A percentile compares a stretch with the other conserved stretches of the same genome.
Conservation (phyloP, 108 stramenopile genomes). For the Cyclotella choctawhatcheeana region DNA sequence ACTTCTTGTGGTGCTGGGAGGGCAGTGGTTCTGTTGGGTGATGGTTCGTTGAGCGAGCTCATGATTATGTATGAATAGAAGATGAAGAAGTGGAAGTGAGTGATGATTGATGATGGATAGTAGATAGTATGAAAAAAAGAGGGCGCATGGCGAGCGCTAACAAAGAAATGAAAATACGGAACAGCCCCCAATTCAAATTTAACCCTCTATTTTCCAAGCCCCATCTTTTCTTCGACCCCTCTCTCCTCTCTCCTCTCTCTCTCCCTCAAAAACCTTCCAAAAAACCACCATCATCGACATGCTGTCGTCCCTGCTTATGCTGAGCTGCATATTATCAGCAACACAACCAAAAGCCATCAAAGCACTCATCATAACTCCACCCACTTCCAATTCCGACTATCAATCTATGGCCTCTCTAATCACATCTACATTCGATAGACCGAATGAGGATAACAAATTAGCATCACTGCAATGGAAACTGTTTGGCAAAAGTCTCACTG, state of each 20-base stretch:
- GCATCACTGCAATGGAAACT: slow-evolving; percentile 35
- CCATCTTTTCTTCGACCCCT: no score
- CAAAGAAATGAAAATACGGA: no score
- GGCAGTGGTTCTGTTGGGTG: no score
- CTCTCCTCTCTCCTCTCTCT: no score
- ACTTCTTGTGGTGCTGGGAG: slow-evolving; percentile 28
- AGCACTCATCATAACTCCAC: slow-evolving; percentile 34
- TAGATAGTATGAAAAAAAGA: no score
- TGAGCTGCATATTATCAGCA: background rate
- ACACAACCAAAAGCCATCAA: background rate
- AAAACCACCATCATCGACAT: no score
- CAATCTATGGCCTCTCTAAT: slow-evolving; percentile 36
- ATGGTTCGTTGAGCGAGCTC: no score
- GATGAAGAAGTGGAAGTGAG: background rate
- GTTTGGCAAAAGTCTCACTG: slow-evolving; percentile 44
- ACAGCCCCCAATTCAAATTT: no score
- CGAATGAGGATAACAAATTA: slow-evolving; percentile 8
- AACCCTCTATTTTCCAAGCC: no score
- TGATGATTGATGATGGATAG: no score
- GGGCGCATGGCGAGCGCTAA: no score
- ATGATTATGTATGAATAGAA: background rate
- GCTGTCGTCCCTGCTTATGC: background rate
- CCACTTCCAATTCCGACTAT: slow-evolving; percentile 37
- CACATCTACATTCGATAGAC: slow-evolving; percentile 42
- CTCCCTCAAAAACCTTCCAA: no score